A percentile compares a stretch with the other conserved stretches of the same genome.
phyloP scores from a whole-genome alignment of 1,284 basidiomycete genomes.

The Xerocomus amazonicus region DNA sequence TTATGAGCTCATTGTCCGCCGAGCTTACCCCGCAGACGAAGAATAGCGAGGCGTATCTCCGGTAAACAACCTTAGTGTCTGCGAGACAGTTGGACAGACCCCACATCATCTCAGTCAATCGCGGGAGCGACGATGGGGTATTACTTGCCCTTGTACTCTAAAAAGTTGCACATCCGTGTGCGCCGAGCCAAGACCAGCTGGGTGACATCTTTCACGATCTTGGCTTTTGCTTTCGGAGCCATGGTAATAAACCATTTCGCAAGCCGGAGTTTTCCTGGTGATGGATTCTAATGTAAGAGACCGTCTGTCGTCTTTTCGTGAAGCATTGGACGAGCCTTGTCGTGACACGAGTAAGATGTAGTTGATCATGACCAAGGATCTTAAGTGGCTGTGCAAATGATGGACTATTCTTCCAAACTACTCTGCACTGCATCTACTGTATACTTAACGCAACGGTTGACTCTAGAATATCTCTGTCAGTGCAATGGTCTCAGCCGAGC shows the following conservation, averaged over 20 bases:
- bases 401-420: too few species aligned
- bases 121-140: not conserved
- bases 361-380: conserved; percentile 60
- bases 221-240: conserved; percentile 89
- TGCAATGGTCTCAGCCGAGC: not conserved
- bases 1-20: conserved; percentile 89
- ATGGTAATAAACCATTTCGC: conserved; percentile 99
- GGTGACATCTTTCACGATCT: conserved; percentile 99
- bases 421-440: not conserved
- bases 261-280: conserved; percentile 89
- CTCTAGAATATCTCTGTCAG: conserved; percentile 9
- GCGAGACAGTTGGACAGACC: conserved; percentile 4
- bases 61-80: conserved; percentile 97
- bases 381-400: conserved; percentile 28
- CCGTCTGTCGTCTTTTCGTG: not conserved
- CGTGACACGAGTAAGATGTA: conserved; percentile 92
- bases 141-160: conserved; percentile 93
- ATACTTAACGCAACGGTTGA: not conserved
- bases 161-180: conserved; percentile 98
- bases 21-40: conserved; percentile 93
- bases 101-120: not conserved
- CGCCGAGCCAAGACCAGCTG: conserved; percentile 95
- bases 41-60: conserved; percentile 97
- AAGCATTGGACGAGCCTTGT: conserved; percentile 63
- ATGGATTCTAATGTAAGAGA: conserved; percentile 12